phyloP scores from a whole-genome alignment of 768 basidiomycete genomes.

The Mycena metata region DNA sequence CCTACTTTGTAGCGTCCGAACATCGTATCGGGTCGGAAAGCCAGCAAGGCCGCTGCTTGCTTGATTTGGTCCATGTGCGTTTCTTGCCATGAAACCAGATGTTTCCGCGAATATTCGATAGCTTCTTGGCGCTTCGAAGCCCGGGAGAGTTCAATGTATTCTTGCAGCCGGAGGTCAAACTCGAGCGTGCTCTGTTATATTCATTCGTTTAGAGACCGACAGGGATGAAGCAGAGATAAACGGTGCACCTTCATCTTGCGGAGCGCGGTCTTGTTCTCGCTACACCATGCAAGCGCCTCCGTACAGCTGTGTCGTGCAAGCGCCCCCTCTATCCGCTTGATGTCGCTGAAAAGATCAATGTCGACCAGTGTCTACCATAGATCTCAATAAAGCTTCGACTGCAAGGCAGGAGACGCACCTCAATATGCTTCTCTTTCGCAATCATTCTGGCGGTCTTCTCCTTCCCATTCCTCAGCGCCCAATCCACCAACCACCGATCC shows the following conservation, averaged over 20 bases:
- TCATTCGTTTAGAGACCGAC: constrained; percentile 12
- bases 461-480: constrained; percentile 86
- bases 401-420: constrained; percentile 63
- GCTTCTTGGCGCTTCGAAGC: constrained; percentile 76
- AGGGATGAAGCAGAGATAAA: constrained; percentile 1
- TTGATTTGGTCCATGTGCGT: constrained; percentile 85
- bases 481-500: constrained; percentile 94
- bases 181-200: constrained; percentile 87
- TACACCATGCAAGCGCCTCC: constrained; percentile 96
- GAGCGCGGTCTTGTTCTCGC: constrained; percentile 93
- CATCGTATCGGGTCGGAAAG: constrained; percentile 76
- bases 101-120: constrained; percentile 85
- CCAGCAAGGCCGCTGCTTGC: constrained; percentile 82
- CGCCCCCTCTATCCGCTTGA: constrained; percentile 87
- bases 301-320: constrained; percentile 81
- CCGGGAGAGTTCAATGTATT: constrained; percentile 93
- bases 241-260: constrained; percentile 86
- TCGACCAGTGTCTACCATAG: constrained; percentile 82
- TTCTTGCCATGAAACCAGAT: constrained; percentile 86
- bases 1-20: constrained; percentile 85
- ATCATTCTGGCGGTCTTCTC: constrained; percentile 82
- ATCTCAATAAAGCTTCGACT: constrained; percentile 6
- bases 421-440: constrained; percentile 82
- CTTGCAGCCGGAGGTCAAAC: constrained; percentile 95
- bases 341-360: constrained; percentile 91